These are phyloP conservation scores for Massariosphaeria phaeospora DNA, from an alignment of 495 filamentous ascomycete genomes.

Conservation along the genomic window DNA sequence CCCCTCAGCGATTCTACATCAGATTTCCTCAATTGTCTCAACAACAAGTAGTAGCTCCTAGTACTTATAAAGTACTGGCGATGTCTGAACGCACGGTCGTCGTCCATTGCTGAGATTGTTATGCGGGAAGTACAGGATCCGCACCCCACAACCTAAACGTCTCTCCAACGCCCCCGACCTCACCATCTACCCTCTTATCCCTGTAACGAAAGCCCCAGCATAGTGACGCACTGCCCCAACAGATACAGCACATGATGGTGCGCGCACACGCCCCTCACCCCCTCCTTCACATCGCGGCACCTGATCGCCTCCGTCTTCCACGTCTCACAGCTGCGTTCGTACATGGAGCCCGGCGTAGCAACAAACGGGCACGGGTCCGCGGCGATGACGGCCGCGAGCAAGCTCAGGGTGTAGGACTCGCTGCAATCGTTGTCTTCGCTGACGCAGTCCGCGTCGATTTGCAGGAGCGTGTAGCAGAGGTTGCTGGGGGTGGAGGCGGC, in stretches of 20 bases:
- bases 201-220: too few species aligned
- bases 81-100: too few species aligned
- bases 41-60: too few species aligned
- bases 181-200: too few species aligned
- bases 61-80: too few species aligned
- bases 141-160: too few species aligned
- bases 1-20: too few species aligned
- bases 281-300: neutral
- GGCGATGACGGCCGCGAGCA: neutral
- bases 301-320: neutral
- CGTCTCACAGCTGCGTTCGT: neutral
- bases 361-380: neutral
- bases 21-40: too few species aligned
- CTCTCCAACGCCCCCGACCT: too few species aligned
- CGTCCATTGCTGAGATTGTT: too few species aligned
- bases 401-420: neutral
- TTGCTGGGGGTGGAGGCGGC: neutral
- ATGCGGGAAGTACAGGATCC: too few species aligned
- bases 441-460: neutral
- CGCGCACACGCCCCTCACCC: neutral
- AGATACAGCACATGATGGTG: slow-evolving; percentile 6
- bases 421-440: neutral
- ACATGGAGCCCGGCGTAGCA: neutral
- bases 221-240: slow-evolving; percentile 6
- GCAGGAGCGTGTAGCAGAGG: neutral